Evolutionary conservation across 345 rosid genomes (phyloP).

Genomic region (rapeseed (Brassica napus)): DNA sequence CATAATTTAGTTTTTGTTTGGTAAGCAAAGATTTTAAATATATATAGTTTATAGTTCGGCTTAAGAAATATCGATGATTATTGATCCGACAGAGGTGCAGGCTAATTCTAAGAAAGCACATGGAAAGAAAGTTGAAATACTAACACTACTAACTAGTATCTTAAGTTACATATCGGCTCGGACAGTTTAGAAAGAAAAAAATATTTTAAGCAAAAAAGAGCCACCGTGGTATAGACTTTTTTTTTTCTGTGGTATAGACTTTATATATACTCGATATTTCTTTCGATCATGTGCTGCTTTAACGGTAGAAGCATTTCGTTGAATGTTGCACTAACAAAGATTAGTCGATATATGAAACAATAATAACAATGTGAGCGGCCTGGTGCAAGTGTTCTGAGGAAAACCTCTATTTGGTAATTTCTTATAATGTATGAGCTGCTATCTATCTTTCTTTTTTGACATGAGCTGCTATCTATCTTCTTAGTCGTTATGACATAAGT

Average conservation of each 20-base stretch:
- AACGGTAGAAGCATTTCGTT: not conserved
- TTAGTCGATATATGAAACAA: not conserved
- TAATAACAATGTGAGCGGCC: not conserved
- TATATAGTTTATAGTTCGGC: not conserved
- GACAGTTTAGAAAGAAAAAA: not conserved
- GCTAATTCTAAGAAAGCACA: conserved; percentile 29
- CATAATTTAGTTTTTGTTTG: not conserved
- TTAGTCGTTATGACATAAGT: not conserved
- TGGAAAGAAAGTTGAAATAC: conserved; percentile 1
- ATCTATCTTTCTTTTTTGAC: too few species aligned
- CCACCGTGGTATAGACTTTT: not conserved
- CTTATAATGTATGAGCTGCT: not conserved
- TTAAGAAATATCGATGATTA: conserved; percentile 12
- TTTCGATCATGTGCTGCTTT: not conserved
- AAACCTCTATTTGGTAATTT: not conserved
- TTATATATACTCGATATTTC: not conserved
- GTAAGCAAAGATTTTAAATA: not conserved
- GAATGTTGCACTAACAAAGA: not conserved
- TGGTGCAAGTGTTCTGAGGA: not conserved
- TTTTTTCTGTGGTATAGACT: not conserved
- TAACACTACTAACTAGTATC: not conserved
- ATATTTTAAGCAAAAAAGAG: not conserved
- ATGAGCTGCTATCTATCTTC: not conserved
- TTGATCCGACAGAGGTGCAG: conserved; percentile 22
- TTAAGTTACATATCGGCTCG: too few species aligned